These are phyloP conservation scores for Malus sylvestris DNA, from an alignment of 306 rosid genomes.

Conservation along the genomic window DNA sequence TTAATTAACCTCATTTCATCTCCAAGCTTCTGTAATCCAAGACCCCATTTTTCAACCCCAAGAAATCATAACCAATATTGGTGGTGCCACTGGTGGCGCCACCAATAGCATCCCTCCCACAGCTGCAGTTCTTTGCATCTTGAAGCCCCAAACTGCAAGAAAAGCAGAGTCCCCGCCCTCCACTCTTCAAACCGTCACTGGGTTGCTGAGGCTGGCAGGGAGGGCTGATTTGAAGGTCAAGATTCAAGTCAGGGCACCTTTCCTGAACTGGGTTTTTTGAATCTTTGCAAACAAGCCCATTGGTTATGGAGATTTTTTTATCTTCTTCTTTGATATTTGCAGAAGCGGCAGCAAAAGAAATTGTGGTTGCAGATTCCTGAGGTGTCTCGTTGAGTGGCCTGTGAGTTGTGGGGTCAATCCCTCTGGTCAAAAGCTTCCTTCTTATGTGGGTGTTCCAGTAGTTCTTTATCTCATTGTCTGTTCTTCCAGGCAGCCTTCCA, in stretches of 20 bases:
- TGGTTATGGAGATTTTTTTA: constrained; percentile 7
- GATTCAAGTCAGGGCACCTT: constrained; percentile 75
- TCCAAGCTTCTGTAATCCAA: constrained; percentile 84
- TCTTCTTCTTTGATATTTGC: constrained; percentile 37
- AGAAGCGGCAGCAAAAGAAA: constrained; percentile 50
- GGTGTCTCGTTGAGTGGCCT: constrained; percentile 50
- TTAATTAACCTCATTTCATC: constrained; percentile 44
- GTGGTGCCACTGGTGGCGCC: constrained; percentile 15
- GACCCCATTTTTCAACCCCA: constrained; percentile 63
- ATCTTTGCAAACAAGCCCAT: constrained; percentile 18
- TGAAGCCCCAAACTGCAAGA: constrained; percentile 49
- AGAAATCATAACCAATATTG: constrained; percentile 64
- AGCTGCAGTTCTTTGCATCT: constrained; percentile 39
- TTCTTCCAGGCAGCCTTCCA: constrained; percentile 88
- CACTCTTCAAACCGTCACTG: constrained; percentile 28
- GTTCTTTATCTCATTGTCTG: constrained; percentile 96
- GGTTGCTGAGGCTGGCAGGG: constrained; percentile 42
- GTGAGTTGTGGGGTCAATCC: constrained; percentile 92
- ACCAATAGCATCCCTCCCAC: constrained; percentile 29
- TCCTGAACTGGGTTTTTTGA: constrained; percentile 24
- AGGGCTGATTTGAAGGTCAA: constrained; percentile 82
- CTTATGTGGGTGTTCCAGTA: constrained; percentile 98
- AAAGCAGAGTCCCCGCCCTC: constrained; percentile 33
- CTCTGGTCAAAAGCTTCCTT: constrained; percentile 87
- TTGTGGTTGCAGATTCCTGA: constrained; percentile 31